These are phyloP conservation scores for Corniculantispora saksenae DNA, from an alignment of 2,329 filamentous ascomycete genomes.

Conservation along the genomic window DNA sequence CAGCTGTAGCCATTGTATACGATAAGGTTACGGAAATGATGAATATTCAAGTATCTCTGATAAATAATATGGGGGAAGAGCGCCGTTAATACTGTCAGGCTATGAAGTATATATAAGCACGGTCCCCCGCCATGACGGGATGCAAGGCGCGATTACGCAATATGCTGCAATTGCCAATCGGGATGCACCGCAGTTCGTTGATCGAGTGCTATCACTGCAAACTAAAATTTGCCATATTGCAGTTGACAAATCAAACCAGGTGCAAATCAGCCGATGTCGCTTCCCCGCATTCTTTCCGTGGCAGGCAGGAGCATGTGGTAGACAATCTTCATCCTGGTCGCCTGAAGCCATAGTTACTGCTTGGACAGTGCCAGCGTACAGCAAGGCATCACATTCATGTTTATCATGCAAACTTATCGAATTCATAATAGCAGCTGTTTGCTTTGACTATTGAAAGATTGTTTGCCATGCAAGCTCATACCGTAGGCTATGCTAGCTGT, in stretches of 20 bases:
- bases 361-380: too few species aligned
- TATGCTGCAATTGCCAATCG: conserved; percentile 3
- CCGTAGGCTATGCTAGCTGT: too few species aligned
- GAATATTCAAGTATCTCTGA: neutral
- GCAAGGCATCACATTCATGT: too few species aligned
- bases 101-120: neutral
- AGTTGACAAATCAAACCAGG: conserved; percentile 11
- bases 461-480: too few species aligned
- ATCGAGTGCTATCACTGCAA: neutral
- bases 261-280: neutral
- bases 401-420: too few species aligned
- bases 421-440: too few species aligned
- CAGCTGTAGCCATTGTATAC: conserved; percentile 28
- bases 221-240: neutral
- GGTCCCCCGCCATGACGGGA: conserved; percentile 2
- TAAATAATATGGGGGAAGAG: neutral
- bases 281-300: neutral
- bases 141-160: conserved; percentile 16
- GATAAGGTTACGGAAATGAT: neutral
- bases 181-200: neutral
- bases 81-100: too few species aligned
- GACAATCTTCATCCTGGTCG: too few species aligned
- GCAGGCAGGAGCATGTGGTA: neutral
- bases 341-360: too few species aligned
- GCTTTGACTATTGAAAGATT: too few species aligned